Conservation (phyloP, 257 asterid genomes). For the Osmanthus fragrans region DNA sequence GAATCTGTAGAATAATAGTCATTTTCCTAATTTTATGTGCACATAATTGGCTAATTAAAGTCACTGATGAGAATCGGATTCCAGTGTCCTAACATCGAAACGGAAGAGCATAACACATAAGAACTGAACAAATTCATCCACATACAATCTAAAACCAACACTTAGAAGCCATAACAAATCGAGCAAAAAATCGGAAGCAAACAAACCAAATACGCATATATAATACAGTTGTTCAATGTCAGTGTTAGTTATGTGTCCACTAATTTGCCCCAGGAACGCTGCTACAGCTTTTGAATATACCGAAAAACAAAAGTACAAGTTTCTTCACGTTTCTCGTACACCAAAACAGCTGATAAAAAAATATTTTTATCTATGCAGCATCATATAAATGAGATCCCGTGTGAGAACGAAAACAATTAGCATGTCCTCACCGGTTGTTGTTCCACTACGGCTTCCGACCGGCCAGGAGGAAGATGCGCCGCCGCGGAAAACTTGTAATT, state of each 20-base stretch:
- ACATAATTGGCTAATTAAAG: neutral
- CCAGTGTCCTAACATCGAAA: neutral
- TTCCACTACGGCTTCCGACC: constrained; percentile 8
- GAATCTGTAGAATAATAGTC: neutral
- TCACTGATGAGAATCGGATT: neutral
- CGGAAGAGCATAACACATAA: neutral
- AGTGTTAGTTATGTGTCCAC: too few relatives aligned
- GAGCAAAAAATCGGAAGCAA: neutral
- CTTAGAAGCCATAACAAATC: neutral
- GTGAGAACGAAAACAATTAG: neutral
- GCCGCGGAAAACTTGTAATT: constrained; percentile 1
- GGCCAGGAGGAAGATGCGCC: constrained; percentile 13
- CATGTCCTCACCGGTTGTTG: constrained; percentile 26
- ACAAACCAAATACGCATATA: neutral
- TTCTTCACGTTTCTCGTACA: neutral
- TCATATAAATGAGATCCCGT: neutral
- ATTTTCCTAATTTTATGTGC: neutral
- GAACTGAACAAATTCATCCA: neutral
- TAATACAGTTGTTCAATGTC: too few relatives aligned
- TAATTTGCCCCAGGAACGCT: neutral
- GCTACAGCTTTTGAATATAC: neutral
- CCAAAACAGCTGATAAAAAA: neutral
- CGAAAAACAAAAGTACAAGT: neutral
- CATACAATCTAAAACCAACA: neutral
- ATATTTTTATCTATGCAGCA: neutral